Evolutionary conservation across 2,329 filamentous ascomycete genomes (phyloP).

Genomic region (Neopestalotiopsis sp.): DNA sequence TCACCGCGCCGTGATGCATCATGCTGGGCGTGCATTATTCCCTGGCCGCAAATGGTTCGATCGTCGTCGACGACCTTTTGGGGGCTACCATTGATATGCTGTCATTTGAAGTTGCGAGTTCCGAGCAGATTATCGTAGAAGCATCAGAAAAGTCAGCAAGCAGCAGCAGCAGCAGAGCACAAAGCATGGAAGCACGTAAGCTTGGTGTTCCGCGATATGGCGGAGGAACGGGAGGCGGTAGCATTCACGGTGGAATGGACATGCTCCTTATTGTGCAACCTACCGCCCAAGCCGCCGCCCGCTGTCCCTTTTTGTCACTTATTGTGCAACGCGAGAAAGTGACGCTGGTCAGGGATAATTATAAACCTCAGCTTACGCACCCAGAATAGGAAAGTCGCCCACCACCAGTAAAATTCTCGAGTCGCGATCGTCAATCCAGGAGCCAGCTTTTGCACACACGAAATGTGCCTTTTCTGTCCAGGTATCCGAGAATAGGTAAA

Average conservation of each 20-base stretch:
- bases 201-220: background rate
- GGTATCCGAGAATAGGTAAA: background rate
- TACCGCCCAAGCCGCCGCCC: background rate
- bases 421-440: background rate
- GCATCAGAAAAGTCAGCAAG: too few species aligned
- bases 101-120: too few species aligned
- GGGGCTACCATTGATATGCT: too few species aligned
- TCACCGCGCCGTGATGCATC: background rate
- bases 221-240: background rate
- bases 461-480: background rate
- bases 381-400: background rate
- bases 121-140: too few species aligned
- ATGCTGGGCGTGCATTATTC: too few species aligned
- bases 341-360: background rate
- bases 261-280: background rate
- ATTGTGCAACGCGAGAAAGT: background rate
- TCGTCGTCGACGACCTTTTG: too few species aligned
- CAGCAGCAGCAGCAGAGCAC: too few species aligned
- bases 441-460: background rate
- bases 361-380: constrained; percentile 2
- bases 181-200: background rate
- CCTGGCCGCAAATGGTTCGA: too few species aligned
- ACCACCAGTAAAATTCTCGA: background rate
- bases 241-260: background rate
- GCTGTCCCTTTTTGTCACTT: background rate